phyloP scores from a whole-genome alignment of 768 basidiomycete species.

The Tremella mesenterica region DNA sequence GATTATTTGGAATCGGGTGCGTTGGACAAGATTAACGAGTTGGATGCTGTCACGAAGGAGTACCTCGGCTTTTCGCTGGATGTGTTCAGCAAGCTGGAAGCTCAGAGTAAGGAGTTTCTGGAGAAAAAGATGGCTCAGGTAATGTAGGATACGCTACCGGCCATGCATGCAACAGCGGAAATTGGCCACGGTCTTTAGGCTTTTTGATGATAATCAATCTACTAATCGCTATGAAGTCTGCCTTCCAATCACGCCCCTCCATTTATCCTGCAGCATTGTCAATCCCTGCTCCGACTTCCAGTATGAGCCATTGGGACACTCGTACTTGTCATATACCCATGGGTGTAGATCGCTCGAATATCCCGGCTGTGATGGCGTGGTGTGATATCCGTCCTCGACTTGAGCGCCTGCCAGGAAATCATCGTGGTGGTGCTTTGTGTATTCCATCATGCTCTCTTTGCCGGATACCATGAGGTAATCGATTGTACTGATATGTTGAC shows the following conservation, averaged over 20 bases:
- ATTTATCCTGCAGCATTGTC: conserved; percentile 23
- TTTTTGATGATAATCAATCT: no score
- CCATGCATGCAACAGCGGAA: no score
- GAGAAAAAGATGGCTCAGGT: not conserved
- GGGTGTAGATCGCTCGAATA: conserved; percentile 23
- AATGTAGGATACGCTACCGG: no score
- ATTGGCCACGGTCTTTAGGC: no score
- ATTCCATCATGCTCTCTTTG: conserved; percentile 22
- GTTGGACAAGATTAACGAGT: conserved; percentile 30
- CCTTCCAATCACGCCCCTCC: conserved; percentile 14
- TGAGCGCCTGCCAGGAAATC: conserved; percentile 23
- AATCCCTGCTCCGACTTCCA: conserved; percentile 25
- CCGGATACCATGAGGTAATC: conserved; percentile 22
- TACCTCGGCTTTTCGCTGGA: conserved; percentile 26
- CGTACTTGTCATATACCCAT: conserved; percentile 17
- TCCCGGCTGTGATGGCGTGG: conserved; percentile 18
- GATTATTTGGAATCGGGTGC: conserved; percentile 33
- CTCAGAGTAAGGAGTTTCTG: not conserved
- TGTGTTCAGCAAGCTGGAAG: conserved; percentile 9
- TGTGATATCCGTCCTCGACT: conserved; percentile 19
- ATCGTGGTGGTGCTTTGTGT: conserved; percentile 10
- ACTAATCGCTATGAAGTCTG: no score
- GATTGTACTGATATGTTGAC: conserved; percentile 28
- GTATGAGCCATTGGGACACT: conserved; percentile 20
- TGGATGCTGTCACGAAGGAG: conserved; percentile 22